Percentiles rank a stretch among this genome's conserved stretches.
phyloP scores from a whole-genome alignment of 257 asterid genomes.

The Fraxinus pennsylvanica region DNA sequence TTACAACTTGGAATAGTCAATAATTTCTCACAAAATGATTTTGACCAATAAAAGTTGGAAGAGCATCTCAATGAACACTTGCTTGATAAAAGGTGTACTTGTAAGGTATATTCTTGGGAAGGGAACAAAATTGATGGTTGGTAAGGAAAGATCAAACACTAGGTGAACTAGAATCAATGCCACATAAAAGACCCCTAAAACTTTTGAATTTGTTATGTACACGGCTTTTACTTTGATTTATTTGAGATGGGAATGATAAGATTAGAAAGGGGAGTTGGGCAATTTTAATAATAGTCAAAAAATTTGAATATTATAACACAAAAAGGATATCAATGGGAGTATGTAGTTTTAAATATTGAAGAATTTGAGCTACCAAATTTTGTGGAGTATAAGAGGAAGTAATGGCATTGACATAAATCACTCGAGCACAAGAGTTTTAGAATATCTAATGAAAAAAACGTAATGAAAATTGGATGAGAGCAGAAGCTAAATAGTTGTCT shows the following conservation, averaged over 20 bases:
- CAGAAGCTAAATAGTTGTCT: background rate
- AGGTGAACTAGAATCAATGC: conserved; percentile 32
- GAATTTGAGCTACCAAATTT: background rate
- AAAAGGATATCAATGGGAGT: background rate
- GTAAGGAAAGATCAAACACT: conserved; percentile 27
- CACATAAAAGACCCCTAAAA: background rate
- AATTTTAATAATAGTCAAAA: background rate
- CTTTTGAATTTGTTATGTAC: background rate
- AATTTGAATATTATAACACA: background rate
- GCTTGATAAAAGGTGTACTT: conserved; percentile 13
- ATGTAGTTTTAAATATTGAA: too few species aligned
- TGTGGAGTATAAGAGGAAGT: background rate
- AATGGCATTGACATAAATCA: too few species aligned
- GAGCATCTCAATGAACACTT: conserved; percentile 1
- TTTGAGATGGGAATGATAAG: background rate
- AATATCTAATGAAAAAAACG: too few species aligned
- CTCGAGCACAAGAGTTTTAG: too few species aligned
- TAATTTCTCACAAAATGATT: background rate
- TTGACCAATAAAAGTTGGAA: background rate
- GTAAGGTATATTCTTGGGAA: conserved; percentile 18
- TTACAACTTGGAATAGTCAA: background rate
- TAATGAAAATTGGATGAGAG: background rate
- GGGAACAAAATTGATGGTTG: conserved; percentile 30
- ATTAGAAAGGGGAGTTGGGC: background rate
- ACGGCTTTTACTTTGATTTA: background rate